Conservation (phyloP, 768 basidiomycete species). For the Pholiota microspora region DNA sequence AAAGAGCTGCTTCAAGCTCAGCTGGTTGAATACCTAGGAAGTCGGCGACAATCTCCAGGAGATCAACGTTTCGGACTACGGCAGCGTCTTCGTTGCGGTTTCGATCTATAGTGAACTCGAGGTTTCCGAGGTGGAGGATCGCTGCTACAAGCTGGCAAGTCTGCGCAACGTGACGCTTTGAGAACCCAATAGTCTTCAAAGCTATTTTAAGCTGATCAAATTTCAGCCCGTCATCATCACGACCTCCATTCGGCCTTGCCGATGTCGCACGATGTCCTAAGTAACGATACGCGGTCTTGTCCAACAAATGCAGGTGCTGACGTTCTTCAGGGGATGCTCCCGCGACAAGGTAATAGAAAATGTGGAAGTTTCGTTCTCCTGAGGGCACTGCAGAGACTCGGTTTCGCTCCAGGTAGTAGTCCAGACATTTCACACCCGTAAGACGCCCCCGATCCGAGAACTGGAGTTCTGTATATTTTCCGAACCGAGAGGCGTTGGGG, state of each 20-base stretch:
- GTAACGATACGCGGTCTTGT: conserved; percentile 83
- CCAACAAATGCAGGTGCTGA: conserved; percentile 79
- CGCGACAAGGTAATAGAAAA: conserved; percentile 94
- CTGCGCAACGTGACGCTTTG: conserved; percentile 93
- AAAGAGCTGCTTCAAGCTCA: conserved; percentile 76
- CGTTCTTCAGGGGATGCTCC: conserved; percentile 89
- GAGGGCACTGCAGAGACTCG: conserved; percentile 86
- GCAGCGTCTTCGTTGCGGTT: conserved; percentile 89
- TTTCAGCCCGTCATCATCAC: conserved; percentile 79
- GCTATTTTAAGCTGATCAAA: conserved; percentile 95
- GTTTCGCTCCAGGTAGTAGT: conserved; percentile 93
- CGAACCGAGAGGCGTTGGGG: conserved; percentile 93
- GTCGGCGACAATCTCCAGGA: conserved; percentile 82
- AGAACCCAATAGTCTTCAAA: conserved; percentile 89
- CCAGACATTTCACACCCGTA: conserved; percentile 89
- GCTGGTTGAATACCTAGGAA: conserved; percentile 81
- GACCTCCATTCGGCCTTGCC: conserved; percentile 42
- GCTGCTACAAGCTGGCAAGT: conserved; percentile 94
- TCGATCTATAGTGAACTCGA: conserved; percentile 87
- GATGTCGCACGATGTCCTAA: conserved; percentile 64
- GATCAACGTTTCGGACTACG: conserved; percentile 82
- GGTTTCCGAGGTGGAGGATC: conserved; percentile 94
- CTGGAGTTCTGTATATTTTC: conserved; percentile 97
- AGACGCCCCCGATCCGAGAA: conserved; percentile 91
- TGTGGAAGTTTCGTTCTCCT: conserved; percentile 96